Percentiles rank a stretch among this genome's conserved stretches.
Conservation (phyloP, 108 stramenopile species). For the Nannochloropsis gaditana region DNA sequence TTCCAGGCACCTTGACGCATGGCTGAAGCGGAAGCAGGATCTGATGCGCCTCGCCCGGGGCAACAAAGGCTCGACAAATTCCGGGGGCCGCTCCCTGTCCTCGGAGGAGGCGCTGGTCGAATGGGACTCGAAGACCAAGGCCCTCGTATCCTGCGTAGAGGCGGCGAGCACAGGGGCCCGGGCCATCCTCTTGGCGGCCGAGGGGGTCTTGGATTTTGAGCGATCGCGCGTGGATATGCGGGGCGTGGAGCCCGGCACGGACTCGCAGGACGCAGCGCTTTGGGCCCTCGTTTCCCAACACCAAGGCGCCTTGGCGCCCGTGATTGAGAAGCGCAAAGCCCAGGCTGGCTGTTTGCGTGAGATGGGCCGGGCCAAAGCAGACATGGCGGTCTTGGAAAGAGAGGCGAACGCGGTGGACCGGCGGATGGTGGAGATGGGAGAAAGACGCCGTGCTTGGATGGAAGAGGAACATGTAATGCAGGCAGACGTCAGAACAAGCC, state of each 20-base stretch:
- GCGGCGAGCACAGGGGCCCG: neutral
- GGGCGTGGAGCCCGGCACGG: neutral
- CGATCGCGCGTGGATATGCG: neutral
- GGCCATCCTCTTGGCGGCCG: neutral
- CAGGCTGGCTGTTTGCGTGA: neutral
- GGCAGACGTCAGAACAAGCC: neutral
- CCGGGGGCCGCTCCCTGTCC: too few species aligned
- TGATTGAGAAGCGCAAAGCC: neutral
- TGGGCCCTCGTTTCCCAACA: neutral
- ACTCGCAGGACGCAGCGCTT: neutral
- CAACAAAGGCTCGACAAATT: too few species aligned
- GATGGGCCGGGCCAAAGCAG: neutral
- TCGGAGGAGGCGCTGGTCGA: neutral
- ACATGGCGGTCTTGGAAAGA: neutral
- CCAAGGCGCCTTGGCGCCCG: neutral
- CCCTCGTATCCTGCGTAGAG: neutral
- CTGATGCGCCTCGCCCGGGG: too few species aligned
- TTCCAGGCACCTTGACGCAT: too few species aligned
- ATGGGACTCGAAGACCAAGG: neutral
- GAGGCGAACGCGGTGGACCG: neutral
- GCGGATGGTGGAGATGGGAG: neutral
- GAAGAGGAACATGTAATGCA: neutral
- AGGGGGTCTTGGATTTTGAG: neutral
- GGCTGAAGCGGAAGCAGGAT: too few species aligned
- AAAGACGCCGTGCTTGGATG: neutral